phyloP scores from a whole-genome alignment of 2,329 filamentous ascomycete species.

The Zalaria obscura region DNA sequence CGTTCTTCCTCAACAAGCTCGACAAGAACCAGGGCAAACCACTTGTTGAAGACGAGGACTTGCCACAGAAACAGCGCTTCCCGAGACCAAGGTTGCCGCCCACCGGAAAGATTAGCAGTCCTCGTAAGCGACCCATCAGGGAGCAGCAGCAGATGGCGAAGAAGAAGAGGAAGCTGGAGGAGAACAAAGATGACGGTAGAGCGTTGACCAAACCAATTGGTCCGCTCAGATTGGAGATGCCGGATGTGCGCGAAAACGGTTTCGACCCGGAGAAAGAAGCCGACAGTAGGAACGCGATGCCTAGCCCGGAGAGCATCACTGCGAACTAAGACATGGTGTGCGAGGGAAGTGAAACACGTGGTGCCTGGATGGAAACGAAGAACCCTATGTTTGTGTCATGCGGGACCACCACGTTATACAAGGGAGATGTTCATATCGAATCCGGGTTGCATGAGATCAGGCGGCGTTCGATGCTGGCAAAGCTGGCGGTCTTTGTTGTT shows the following conservation, averaged over 20 bases:
- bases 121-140: slow-evolving; percentile 67
- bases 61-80: slow-evolving; percentile 78
- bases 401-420: no score
- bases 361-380: no score
- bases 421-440: no score
- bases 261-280: slow-evolving; percentile 52
- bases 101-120: slow-evolving; percentile 76
- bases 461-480: no score
- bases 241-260: slow-evolving; percentile 26
- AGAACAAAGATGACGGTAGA: slow-evolving; percentile 18
- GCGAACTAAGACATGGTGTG: slow-evolving; percentile 1
- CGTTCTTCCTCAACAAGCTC: slow-evolving; percentile 83
- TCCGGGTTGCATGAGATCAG: no score
- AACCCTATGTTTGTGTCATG: no score
- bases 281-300: slow-evolving; percentile 61
- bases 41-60: slow-evolving; percentile 84
- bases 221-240: slow-evolving; percentile 31
- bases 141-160: slow-evolving; percentile 74
- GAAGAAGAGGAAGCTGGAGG: slow-evolving; percentile 64
- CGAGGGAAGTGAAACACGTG: no score
- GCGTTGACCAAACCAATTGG: slow-evolving; percentile 33
- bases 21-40: slow-evolving; percentile 71
- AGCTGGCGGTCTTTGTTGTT: no score
- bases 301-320: slow-evolving; percentile 65
- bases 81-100: slow-evolving; percentile 47